phyloP scores from a whole-genome alignment of 2,329 filamentous ascomycete species.

The Aspergillus pseudoviridinutans region DNA sequence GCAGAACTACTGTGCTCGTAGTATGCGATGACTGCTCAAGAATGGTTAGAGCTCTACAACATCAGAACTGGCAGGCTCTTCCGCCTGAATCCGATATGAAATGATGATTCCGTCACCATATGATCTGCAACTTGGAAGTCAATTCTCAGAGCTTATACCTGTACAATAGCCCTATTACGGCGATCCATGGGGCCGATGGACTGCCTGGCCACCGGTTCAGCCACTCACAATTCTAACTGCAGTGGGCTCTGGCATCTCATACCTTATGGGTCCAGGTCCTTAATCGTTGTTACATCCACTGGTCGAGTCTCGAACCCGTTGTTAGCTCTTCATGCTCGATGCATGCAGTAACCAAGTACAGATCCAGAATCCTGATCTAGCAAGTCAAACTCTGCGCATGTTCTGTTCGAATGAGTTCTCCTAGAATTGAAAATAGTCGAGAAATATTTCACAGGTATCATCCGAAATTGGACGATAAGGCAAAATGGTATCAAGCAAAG shows the following conservation, averaged over 20 bases:
- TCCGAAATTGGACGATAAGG: not conserved
- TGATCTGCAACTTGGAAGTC: slow-evolving; percentile 7
- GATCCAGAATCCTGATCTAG: not conserved
- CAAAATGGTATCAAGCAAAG: not conserved
- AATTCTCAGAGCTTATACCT: not conserved
- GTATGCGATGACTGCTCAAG: not conserved
- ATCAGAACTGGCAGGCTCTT: slow-evolving; percentile 1
- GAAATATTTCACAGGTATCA: not conserved
- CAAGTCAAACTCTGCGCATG: not conserved
- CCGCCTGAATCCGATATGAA: slow-evolving; percentile 17
- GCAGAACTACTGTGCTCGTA: not conserved
- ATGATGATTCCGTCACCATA: slow-evolving; percentile 16
- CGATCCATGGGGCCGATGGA: not conserved
- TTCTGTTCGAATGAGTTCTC: not conserved
- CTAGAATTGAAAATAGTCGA: not conserved
- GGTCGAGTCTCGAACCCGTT: not conserved
- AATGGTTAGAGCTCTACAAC: not conserved
- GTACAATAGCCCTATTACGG: not conserved
- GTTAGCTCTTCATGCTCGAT: not conserved
- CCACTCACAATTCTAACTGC: not conserved
- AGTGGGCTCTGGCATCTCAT: not conserved
- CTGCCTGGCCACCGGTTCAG: not conserved
- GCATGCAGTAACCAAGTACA: not conserved
- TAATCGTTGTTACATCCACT: not conserved
- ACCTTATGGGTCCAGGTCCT: not conserved